Evolutionary conservation across 345 rosid species (phyloP).

Genomic region (Erysimum cheiranthoides): DNA sequence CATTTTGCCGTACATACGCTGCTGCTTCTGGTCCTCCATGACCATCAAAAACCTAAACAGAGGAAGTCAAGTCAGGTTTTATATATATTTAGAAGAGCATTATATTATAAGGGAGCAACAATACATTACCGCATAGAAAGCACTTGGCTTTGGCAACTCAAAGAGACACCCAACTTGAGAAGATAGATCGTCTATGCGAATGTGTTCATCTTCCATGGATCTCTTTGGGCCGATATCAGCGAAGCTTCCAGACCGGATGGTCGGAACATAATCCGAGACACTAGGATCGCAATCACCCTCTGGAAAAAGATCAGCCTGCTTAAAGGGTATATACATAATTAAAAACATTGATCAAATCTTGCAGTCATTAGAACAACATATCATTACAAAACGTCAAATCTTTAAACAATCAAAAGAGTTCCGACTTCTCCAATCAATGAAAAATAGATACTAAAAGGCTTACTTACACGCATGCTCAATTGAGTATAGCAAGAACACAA

Average conservation of each 20-base stretch:
- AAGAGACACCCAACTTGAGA: constrained; percentile 59
- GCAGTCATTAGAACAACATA: background rate
- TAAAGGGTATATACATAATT: background rate
- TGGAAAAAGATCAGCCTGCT: background rate
- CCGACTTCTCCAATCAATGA: background rate
- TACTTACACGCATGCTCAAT: background rate
- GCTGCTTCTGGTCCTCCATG: constrained; percentile 96
- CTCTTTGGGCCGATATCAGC: constrained; percentile 68
- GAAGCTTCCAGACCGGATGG: constrained; percentile 82
- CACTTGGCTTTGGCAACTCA: constrained; percentile 65
- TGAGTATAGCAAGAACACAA: background rate
- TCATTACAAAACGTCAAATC: background rate
- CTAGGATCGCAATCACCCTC: constrained; percentile 29
- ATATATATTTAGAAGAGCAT: background rate
- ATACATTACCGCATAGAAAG: constrained; percentile 75
- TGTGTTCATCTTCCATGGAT: constrained; percentile 91
- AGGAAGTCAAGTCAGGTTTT: constrained; percentile 18
- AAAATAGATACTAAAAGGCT: background rate
- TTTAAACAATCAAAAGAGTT: background rate
- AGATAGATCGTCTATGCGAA: constrained; percentile 79
- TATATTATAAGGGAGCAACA: background rate
- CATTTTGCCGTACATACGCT: constrained; percentile 67
- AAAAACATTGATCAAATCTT: constrained; percentile 13
- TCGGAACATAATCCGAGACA: constrained; percentile 51
- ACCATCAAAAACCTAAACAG: constrained; percentile 73